A percentile compares a stretch with the other conserved stretches of the same genome.
Conservation (phyloP, 225 moss, liverwort and hornwort species). For the Antitrichia curtipendula region DNA sequence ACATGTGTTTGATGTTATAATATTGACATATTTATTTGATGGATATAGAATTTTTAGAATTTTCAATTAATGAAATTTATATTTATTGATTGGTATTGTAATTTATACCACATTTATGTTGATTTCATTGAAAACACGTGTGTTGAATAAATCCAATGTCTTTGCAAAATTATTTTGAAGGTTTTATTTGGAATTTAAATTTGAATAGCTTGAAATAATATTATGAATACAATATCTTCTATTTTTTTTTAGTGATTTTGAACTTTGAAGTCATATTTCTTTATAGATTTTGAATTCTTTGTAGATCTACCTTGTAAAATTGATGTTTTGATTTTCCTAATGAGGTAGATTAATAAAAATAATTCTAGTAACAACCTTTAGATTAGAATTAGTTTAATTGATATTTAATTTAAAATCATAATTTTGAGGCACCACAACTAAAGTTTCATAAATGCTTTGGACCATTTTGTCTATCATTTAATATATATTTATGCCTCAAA, state of each 20-base stretch:
- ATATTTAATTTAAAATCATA: too few species aligned
- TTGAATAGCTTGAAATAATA: not conserved
- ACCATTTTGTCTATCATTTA: not conserved
- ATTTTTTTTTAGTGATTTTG: too few species aligned
- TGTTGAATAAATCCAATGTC: not conserved
- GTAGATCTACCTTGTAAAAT: not conserved
- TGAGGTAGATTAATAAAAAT: too few species aligned
- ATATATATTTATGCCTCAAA: not conserved
- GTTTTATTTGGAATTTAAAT: too few species aligned
- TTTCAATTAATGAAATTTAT: not conserved
- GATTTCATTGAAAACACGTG: not conserved
- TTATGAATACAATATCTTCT: not conserved
- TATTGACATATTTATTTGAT: not conserved
- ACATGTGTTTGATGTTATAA: not conserved
- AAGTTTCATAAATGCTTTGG: not conserved
- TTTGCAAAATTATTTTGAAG: not conserved
- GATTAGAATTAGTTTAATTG: accelerated
- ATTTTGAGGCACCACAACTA: not conserved
- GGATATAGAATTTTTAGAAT: too few species aligned
- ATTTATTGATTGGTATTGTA: not conserved
- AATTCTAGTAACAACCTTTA: not conserved
- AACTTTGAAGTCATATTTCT: not conserved
- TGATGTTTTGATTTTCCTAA: not conserved
- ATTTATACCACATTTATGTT: not conserved
- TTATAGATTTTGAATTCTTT: not conserved